These are phyloP conservation scores for Pythium coloratum DNA, from an alignment of 352 stramenopile genomes.

Conservation along the genomic window DNA sequence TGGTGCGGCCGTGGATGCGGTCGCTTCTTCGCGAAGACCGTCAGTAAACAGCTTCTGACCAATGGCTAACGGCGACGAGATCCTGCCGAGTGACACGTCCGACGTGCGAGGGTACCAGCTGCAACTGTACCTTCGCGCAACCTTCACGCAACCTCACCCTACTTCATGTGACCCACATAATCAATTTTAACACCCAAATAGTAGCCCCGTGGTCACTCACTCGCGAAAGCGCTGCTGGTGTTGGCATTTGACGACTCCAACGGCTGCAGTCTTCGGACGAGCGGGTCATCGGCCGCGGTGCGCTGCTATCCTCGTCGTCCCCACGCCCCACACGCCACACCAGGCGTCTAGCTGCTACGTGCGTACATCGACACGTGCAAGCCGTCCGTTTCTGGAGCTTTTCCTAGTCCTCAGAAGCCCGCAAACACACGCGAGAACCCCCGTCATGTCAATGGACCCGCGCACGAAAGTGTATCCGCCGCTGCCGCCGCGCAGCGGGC, in stretches of 20 bases:
- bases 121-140: slow-evolving; percentile 3
- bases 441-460: slow-evolving; percentile 32
- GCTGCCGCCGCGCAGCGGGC: slow-evolving; percentile 36
- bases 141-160: neutral
- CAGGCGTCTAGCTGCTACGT: neutral
- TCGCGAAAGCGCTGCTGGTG: neutral
- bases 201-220: neutral
- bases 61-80: slow-evolving; percentile 4
- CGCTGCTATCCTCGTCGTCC: neutral
- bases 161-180: slow-evolving; percentile 20
- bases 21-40: slow-evolving; percentile 3
- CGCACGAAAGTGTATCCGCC: slow-evolving; percentile 64
- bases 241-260: slow-evolving; percentile 2
- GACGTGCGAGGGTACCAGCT: neutral
- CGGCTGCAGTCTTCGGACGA: neutral
- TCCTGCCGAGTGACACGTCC: slow-evolving; percentile 10
- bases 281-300: slow-evolving; percentile 4
- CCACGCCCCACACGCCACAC: neutral
- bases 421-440: neutral
- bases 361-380: neutral
- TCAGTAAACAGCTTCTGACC: slow-evolving; percentile 6
- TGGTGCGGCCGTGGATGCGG: neutral
- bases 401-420: neutral
- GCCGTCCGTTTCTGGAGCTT: neutral
- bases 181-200: neutral